Percentiles rank a stretch among this genome's conserved stretches.
Evolutionary conservation across 257 asterid species (phyloP).

Genomic region (Datura wrightii): DNA sequence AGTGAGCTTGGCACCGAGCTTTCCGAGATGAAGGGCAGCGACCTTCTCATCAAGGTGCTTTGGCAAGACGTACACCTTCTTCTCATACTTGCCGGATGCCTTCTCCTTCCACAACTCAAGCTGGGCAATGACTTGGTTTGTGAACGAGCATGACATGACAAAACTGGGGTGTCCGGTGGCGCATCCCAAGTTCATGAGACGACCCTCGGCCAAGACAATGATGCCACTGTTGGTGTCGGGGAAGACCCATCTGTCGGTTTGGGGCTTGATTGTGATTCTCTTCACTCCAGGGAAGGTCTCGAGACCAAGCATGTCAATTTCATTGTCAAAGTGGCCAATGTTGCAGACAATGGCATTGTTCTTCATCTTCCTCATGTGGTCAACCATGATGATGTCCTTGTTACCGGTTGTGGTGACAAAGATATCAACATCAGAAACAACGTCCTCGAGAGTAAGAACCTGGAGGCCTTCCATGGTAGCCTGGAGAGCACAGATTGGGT

Average conservation of each 20-base stretch:
- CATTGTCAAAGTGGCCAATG: constrained; percentile 73
- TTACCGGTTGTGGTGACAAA: constrained; percentile 75
- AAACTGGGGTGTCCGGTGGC: constrained; percentile 74
- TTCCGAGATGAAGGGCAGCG: constrained; percentile 64
- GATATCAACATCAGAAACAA: constrained; percentile 54
- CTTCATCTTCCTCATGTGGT: constrained; percentile 66
- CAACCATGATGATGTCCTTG: constrained; percentile 67
- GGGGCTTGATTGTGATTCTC: constrained; percentile 64
- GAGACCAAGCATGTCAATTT: constrained; percentile 63
- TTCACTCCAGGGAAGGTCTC: constrained; percentile 64
- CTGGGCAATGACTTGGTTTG: constrained; percentile 70
- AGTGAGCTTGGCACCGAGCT: constrained; percentile 69
- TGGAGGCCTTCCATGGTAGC: constrained; percentile 70
- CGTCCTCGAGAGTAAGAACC: constrained; percentile 62
- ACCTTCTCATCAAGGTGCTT: constrained; percentile 71
- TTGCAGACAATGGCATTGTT: constrained; percentile 69
- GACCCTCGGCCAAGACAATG: constrained; percentile 63
- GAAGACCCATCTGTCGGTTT: constrained; percentile 65
- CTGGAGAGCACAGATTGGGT: constrained; percentile 71
- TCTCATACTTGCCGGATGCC: constrained; percentile 54
- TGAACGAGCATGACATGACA: constrained; percentile 68
- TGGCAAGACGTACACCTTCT: constrained; percentile 64
- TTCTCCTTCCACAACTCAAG: constrained; percentile 68
- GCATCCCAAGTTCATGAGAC: constrained; percentile 74
- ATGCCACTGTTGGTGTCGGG: constrained; percentile 55